phyloP scores from a whole-genome alignment of 306 rosid genomes.

The Trifolium fragiferum region DNA sequence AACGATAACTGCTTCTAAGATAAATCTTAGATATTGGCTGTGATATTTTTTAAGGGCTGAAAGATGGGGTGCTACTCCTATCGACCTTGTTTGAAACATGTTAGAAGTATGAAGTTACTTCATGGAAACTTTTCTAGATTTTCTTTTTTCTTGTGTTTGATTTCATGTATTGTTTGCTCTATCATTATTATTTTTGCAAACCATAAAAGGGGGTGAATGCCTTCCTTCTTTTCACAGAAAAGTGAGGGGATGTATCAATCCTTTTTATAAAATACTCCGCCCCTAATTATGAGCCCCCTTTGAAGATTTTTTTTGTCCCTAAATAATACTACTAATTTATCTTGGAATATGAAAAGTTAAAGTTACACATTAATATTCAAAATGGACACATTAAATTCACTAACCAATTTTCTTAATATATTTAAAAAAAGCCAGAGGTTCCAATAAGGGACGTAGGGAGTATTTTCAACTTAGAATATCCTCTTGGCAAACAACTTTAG shows the following conservation, averaged over 20 bases:
- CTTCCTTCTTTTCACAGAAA: background rate
- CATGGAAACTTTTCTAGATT: background rate
- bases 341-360: too few relatives aligned
- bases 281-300: too few relatives aligned
- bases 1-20: background rate
- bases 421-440: too few relatives aligned
- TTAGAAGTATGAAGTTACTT: background rate
- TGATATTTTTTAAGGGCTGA: slow-evolving; percentile 9
- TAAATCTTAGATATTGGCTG: slow-evolving; percentile 17
- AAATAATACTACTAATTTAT: too few relatives aligned
- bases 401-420: too few relatives aligned
- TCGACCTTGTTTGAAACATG: slow-evolving; percentile 27
- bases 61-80: slow-evolving; percentile 14
- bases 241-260: slow-evolving; percentile 2
- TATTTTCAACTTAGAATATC: slow-evolving; percentile 18
- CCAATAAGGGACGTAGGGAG: too few relatives aligned
- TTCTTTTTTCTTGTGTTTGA: slow-evolving; percentile 12
- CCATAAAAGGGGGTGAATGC: slow-evolving; percentile 2
- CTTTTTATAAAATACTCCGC: background rate
- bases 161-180: background rate
- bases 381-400: too few relatives aligned
- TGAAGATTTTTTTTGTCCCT: too few relatives aligned
- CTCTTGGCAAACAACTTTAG: background rate
- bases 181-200: background rate
- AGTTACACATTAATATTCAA: too few relatives aligned